Evolutionary conservation across 371 early-diverging fungal species (phyloP).

Genomic region (Saksenaea vasiformis): DNA sequence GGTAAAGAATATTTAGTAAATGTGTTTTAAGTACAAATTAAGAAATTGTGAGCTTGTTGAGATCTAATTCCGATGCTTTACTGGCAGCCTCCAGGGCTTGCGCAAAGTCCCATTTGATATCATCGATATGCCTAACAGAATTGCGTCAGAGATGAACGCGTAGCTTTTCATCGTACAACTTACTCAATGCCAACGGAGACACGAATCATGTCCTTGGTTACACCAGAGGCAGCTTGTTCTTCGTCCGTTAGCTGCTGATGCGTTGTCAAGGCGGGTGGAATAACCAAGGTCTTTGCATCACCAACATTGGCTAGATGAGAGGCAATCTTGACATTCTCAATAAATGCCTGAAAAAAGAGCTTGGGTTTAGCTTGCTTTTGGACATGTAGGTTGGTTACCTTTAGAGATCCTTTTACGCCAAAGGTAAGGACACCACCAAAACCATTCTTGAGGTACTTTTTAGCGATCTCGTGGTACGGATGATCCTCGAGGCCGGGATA

Average conservation of each 20-base stretch:
- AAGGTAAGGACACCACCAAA: conserved; percentile 89
- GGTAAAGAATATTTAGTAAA: too few species aligned
- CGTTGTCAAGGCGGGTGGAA: conserved; percentile 83
- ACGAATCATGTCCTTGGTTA: conserved; percentile 81
- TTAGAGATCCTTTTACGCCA: conserved; percentile 70
- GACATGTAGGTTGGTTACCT: conserved; percentile 15
- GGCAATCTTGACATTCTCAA: conserved; percentile 73
- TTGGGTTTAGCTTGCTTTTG: not conserved
- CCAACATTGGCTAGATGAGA: conserved; percentile 91
- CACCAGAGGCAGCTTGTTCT: conserved; percentile 78
- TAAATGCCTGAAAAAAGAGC: conserved; percentile 44
- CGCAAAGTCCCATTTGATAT: conserved; percentile 80
- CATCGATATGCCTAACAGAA: conserved; percentile 72
- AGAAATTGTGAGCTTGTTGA: too few species aligned
- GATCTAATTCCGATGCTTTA: too few species aligned
- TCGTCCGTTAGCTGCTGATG: conserved; percentile 83
- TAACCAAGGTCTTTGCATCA: conserved; percentile 85
- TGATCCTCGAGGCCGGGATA: conserved; percentile 83
- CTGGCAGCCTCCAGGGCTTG: conserved; percentile 48
- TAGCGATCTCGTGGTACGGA: conserved; percentile 73
- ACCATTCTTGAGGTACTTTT: conserved; percentile 73
- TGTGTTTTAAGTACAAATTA: too few species aligned
- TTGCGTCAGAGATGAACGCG: not conserved
- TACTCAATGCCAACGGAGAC: conserved; percentile 86
- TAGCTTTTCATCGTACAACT: conserved; percentile 2